Evolutionary conservation across 2,329 filamentous ascomycete species (phyloP).

Genomic region (Penicillium decumbens): DNA sequence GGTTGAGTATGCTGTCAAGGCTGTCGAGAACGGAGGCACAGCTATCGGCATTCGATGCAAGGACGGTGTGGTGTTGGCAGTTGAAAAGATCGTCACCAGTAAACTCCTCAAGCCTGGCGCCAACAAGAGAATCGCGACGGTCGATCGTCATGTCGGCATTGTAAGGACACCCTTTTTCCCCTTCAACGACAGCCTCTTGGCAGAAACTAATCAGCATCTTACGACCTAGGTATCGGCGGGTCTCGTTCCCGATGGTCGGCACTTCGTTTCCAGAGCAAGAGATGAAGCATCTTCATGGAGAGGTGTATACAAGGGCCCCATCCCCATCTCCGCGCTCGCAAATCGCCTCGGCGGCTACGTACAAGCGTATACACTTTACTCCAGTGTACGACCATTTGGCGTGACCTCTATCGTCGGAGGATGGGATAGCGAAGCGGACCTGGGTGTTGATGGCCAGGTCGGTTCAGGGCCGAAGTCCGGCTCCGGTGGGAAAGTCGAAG

Average conservation of each 20-base stretch:
- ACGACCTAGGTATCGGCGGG: constrained; percentile 75
- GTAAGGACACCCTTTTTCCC: constrained; percentile 52
- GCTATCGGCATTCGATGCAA: constrained; percentile 95
- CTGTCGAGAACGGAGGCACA: constrained; percentile 95
- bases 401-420: constrained; percentile 92
- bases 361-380: constrained; percentile 96
- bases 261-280: constrained; percentile 90
- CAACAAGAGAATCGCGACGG: constrained; percentile 94
- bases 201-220: constrained; percentile 3
- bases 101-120: constrained; percentile 92
- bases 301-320: constrained; percentile 88
- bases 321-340: constrained; percentile 80
- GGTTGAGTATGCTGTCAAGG: constrained; percentile 96
- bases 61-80: constrained; percentile 90
- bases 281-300: constrained; percentile 92
- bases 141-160: constrained; percentile 89
- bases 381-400: constrained; percentile 91
- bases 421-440: constrained; percentile 83
- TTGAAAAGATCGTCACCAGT: constrained; percentile 93
- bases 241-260: constrained; percentile 87
- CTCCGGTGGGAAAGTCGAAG: constrained; percentile 74
- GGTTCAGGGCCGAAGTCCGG: constrained; percentile 73
- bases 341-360: constrained; percentile 93
- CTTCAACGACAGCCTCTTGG: constrained; percentile 3
- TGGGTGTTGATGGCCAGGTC: constrained; percentile 84